These are phyloP conservation scores for Colletotrichum euphorbiae DNA, from an alignment of 2,329 filamentous ascomycete genomes.

Conservation along the genomic window DNA sequence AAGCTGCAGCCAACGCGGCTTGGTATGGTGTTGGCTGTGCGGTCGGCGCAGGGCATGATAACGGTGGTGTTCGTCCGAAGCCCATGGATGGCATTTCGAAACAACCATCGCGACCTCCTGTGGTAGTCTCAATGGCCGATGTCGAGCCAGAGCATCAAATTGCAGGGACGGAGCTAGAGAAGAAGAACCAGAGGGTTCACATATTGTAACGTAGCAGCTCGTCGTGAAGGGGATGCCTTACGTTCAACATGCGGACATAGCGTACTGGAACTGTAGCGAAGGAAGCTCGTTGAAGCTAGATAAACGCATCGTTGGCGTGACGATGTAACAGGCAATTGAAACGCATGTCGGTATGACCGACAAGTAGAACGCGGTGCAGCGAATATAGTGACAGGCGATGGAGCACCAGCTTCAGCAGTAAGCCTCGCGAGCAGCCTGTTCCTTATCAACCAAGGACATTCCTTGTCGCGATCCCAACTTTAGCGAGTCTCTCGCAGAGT, in stretches of 20 bases:
- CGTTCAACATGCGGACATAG: neutral
- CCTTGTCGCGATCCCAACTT: neutral
- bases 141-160: neutral
- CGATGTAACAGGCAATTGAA: no score
- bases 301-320: no score
- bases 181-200: constrained; percentile 23
- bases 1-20: constrained; percentile 53
- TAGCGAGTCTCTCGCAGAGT: neutral
- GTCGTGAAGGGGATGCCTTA: neutral
- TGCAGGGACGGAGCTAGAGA: neutral
- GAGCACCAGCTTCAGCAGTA: no score
- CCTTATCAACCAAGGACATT: neutral
- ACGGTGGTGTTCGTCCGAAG: neutral
- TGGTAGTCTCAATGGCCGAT: constrained; percentile 5
- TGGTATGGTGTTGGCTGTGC: constrained; percentile 55
- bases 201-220: neutral
- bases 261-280: neutral
- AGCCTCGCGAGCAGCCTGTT: no score
- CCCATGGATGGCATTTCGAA: neutral
- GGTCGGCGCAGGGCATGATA: neutral
- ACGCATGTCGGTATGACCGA: no score
- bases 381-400: no score
- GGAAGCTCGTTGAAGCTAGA: no score
- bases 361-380: no score
- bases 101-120: neutral